Percentiles rank a stretch among this genome's conserved stretches.
phyloP scores from a whole-genome alignment of 176 grass and related monocot species.

The Luzula sylvatica region DNA sequence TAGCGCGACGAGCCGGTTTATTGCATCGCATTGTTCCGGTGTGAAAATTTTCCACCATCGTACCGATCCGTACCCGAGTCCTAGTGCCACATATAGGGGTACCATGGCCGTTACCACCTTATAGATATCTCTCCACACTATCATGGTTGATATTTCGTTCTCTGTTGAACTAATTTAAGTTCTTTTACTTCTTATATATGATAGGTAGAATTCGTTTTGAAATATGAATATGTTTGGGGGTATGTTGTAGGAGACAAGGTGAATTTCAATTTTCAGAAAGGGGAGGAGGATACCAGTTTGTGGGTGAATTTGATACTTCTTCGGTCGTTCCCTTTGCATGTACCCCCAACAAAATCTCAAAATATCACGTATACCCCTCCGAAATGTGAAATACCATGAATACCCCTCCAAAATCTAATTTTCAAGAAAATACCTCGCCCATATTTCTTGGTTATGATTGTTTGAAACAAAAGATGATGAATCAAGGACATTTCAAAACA shows the following conservation, averaged over 20 bases:
- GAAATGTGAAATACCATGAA: too few species aligned
- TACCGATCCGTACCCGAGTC: constrained; percentile 70
- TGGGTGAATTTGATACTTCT: constrained; percentile 10
- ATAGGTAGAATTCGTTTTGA: not conserved
- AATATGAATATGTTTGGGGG: constrained; percentile 7
- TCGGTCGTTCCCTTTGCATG: not conserved
- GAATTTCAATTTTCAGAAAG: constrained; percentile 17
- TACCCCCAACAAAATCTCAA: too few species aligned
- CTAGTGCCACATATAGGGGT: constrained; percentile 74
- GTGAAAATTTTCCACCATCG: constrained; percentile 85
- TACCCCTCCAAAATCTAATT: too few species aligned
- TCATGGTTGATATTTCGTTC: constrained; percentile 30
- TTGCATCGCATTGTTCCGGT: constrained; percentile 54
- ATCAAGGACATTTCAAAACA: too few species aligned
- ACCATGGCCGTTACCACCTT: constrained; percentile 83
- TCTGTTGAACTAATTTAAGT: not conserved
- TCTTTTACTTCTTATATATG: not conserved
- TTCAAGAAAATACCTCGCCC: too few species aligned
- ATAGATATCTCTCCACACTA: constrained; percentile 60
- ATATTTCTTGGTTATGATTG: too few species aligned
- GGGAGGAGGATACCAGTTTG: not conserved
- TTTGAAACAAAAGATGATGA: too few species aligned
- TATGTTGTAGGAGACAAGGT: not conserved
- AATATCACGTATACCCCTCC: too few species aligned
- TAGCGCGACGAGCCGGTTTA: constrained; percentile 60